phyloP scores from a whole-genome alignment of 164 flowering plant genomes.

The Macadamia integrifolia region DNA sequence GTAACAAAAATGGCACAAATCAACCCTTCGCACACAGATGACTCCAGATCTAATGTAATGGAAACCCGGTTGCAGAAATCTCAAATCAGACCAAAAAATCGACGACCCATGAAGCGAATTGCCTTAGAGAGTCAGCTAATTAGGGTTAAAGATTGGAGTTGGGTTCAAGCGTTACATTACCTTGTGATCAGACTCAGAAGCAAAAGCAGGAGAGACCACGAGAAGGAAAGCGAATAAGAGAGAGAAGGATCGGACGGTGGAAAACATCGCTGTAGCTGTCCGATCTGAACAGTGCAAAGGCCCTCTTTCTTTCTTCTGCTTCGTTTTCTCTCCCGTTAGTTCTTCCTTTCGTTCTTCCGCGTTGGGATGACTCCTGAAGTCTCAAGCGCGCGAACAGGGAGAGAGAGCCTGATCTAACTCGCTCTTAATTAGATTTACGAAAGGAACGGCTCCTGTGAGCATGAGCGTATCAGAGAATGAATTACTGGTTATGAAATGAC shows the following conservation, averaged over 20 bases:
- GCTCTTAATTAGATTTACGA: background rate
- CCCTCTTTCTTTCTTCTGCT: background rate
- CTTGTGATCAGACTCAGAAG: slow-evolving; percentile 62
- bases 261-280: slow-evolving; percentile 32
- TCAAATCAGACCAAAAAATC: background rate
- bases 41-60: background rate
- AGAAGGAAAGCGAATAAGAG: slow-evolving; percentile 11
- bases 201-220: slow-evolving; percentile 20
- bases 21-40: background rate
- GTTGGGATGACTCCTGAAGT: background rate
- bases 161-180: slow-evolving; percentile 11
- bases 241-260: slow-evolving; percentile 29
- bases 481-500: too few relatives aligned
- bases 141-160: slow-evolving; percentile 2
- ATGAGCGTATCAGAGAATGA: too few relatives aligned
- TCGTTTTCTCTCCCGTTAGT: background rate
- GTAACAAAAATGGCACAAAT: background rate
- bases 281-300: slow-evolving; percentile 9
- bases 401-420: background rate
- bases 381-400: background rate
- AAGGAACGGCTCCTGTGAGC: too few relatives aligned
- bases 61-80: background rate
- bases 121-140: background rate
- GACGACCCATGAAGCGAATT: background rate
- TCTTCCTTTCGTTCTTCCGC: background rate